Base-by-base conservation (phyloP, 2,329 filamentous ascomycete species). In the Hypoxylon sp. region DNA sequence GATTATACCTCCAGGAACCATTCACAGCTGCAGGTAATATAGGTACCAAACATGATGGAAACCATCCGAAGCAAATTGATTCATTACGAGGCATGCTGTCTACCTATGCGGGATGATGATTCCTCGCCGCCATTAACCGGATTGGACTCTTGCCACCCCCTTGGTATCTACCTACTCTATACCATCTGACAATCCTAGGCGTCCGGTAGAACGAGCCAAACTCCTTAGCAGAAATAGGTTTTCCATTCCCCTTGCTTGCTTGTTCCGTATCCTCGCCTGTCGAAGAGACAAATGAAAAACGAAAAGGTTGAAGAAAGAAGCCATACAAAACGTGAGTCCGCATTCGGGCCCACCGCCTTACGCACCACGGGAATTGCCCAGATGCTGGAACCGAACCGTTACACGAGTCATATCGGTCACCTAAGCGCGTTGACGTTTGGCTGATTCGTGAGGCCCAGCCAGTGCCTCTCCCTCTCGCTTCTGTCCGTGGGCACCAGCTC, bases 381-480 rank as follows among this genome's bases (percentile, higher is more conserved):
- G 60, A 49, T 50, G 46, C 51, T 35, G 45, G 35, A 60, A 54
- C 50, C 50, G 55, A 46, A 38, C 49, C 56, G 42, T 55, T 46
- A 62, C 42, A 13, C 56, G 42, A 10, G 53, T 48, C 46, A 50
- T 35, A 24, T 38, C 29, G 52, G 58, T 63, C 37, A 55, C 55
- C 67, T 72, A 73, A 54, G 67, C 63, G 65, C 71, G 70, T 43
- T 69, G 70, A 40, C 71, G 71, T 61, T 73, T 73, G 15, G 65
- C 55, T 26, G 62, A 62, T 20, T 75, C 67, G 21, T 69, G 66
- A 26, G 66, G 64, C 41, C 68, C 64, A 43, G 63, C 64, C 23
- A 79, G 64, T 17, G 69, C 53, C 18, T 77, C 76, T 23, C 74
- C 79, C 33, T 74, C 69, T 60, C 77, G 77, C 74, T 80, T 83